Base-by-base conservation (phyloP, 805 yeast genomes). In the Metschnikowia kofuensis region DNA sequence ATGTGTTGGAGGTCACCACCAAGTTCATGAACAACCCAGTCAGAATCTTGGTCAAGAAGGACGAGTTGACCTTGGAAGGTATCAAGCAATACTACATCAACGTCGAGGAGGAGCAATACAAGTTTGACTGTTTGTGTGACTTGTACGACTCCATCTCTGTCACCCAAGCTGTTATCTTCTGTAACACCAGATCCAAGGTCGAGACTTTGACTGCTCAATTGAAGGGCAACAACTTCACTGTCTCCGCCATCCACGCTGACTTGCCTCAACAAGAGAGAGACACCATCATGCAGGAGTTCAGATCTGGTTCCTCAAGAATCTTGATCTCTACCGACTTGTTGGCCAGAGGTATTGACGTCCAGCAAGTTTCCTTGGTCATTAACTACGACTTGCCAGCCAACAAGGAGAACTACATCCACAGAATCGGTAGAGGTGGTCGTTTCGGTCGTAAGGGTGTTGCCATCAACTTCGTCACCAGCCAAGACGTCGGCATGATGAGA, bases 401-500 rank as follows among this genome's bases (percentile, higher is more conserved):
- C 79, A 84, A 85, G 67, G 98, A 92, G 72, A 92, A 92, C 79
- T 92, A 92, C 71, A 85, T 92, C 65, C 99, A 92, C 77, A 83
- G 99, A 74, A 92, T 92, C 59, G 99, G 99, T 70, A 85, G 99
- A 72, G 90, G 96, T 59, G 99, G 98, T 56, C 84, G 99, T 68
- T 92, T 92, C 77, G 99, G 99, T 61, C 84, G 99, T 74, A 92
- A 91, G 78, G 99, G 96, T 78, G 96, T 87, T 63, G 97, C 99
- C 50, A 89, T 92, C 70, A 94, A 91, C 78, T 87, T 94, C 65
- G 85, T 91, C 61, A 91, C 98, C 44, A 79, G 77, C 54, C 84
- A 83, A 48, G 97, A 92, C 67, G 78, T 78, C 56, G 77, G 79
- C 56, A 79, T 79, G 65, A 76, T 91, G 75, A 83, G 86, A 67